phyloP scores from a whole-genome alignment of 306 rosid species.

The Dalbergia cochinchinensis region DNA sequence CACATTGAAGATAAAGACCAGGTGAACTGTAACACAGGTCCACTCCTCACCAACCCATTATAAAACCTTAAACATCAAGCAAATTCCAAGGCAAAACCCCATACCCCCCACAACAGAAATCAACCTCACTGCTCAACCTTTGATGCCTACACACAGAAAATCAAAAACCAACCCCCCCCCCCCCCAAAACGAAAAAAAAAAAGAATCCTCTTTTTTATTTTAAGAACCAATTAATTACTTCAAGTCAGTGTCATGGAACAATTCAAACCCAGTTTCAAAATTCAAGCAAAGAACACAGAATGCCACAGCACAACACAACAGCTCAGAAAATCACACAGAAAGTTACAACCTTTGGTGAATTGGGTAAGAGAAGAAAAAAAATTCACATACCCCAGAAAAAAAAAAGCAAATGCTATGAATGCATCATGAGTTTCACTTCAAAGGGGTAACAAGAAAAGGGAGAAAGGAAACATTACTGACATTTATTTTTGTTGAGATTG shows the following conservation, averaged over 20 bases:
- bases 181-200: too few species aligned
- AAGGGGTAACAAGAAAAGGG: not conserved
- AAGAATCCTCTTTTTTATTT: not conserved
- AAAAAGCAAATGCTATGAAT: conserved; percentile 35
- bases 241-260: conserved; percentile 49
- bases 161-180: not conserved
- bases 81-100: conserved; percentile 57
- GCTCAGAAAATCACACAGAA: conserved; percentile 13
- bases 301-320: conserved; percentile 39
- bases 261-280: conserved; percentile 42
- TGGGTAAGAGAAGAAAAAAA: conserved; percentile 4
- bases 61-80: conserved; percentile 78
- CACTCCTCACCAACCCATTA: conserved; percentile 85
- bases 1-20: conserved; percentile 64
- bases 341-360: conserved; percentile 39
- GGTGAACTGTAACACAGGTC: conserved; percentile 63
- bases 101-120: conserved; percentile 39
- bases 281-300: conserved; percentile 35
- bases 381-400: not conserved
- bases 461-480: conserved; percentile 46
- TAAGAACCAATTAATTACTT: conserved; percentile 24
- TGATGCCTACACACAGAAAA: conserved; percentile 45
- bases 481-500: conserved; percentile 32
- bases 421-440: conserved; percentile 35
- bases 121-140: conserved; percentile 42